phyloP scores from a whole-genome alignment of 805 yeast genomes.

The Metahyphopichia silvanorum region DNA sequence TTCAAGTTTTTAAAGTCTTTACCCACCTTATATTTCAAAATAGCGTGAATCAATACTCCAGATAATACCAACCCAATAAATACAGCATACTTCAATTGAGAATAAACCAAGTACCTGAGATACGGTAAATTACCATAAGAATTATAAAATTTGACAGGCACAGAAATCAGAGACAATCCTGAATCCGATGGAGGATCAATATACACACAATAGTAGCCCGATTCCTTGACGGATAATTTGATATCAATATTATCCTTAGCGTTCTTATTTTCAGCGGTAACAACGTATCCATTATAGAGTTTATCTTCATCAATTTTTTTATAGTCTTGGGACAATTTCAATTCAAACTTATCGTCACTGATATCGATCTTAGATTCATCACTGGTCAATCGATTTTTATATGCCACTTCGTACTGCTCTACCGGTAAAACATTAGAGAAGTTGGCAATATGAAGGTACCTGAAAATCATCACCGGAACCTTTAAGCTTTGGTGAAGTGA shows the following conservation, averaged over 20 bases:
- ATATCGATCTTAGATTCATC: background rate
- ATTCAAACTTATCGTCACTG: slow-evolving; percentile 6
- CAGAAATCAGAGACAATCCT: slow-evolving; percentile 5
- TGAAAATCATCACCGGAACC: slow-evolving; percentile 22
- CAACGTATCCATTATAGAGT: slow-evolving; percentile 7
- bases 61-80: slow-evolving; percentile 13
- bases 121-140: slow-evolving; percentile 24
- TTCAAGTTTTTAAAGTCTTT: slow-evolving; percentile 23
- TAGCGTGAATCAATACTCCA: slow-evolving; percentile 20
- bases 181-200: slow-evolving; percentile 19
- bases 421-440: slow-evolving; percentile 15
- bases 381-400: background rate
- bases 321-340: slow-evolving; percentile 6
- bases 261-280: slow-evolving; percentile 2
- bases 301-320: slow-evolving; percentile 5
- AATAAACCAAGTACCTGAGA: slow-evolving; percentile 12
- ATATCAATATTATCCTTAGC: slow-evolving; percentile 6
- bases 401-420: slow-evolving; percentile 7
- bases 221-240: slow-evolving; percentile 11
- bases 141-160: slow-evolving; percentile 18
- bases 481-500: slow-evolving; percentile 7
- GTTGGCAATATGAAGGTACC: slow-evolving; percentile 17
- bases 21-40: slow-evolving; percentile 23
- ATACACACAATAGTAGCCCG: slow-evolving; percentile 31
- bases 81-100: slow-evolving; percentile 11